Evolutionary conservation across 2,329 filamentous ascomycete species (phyloP), one percentile per base, ranked within the genome.

Genomic region (Cladobotryum mycophilum): DNA sequence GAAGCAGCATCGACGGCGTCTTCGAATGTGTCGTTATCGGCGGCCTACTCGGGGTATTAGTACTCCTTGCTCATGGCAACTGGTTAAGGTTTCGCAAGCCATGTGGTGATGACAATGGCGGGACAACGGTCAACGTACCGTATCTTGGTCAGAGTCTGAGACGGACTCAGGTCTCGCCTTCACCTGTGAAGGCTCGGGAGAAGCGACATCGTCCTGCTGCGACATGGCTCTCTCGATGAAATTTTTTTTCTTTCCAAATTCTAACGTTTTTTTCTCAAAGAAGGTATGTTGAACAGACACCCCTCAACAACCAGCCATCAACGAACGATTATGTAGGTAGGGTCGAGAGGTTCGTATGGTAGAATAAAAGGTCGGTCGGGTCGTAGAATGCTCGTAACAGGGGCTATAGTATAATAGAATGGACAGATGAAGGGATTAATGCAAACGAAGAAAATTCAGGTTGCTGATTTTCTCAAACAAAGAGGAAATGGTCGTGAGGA

Each of bases 1-100:
- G 81, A 84, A 42, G 74, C 69, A 53, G 76, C 80, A 67, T 88
- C 86, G 59, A 81, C 73, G 49, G 88, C 89, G 75, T 96, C 89
- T 71, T 95, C 89, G 63, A 95, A 95, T 14, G 80, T 59, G 38
- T 71, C 69, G 33, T 63, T 53, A 30, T 69, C 68, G 35, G 57
- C 56, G 37, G 53, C 52, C 67, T 71, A 50, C 22, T 51, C 45
- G 20, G 30, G 50, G 54, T 45, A 58, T 60, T 51, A 58, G 51
- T 51, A 48, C 43, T 51, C 35, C 50, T 20, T 45, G 11, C 15
- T 33, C 50, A 41, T 55, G 25, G 48, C 41, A 53, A 51, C 51
- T 49, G 43, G 51, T 48, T 56, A 54, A 48, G 35, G 59, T 58
- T 50, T 51, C 47, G 50, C 53, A 51, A 42, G 25, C 20, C 44